These are phyloP conservation scores for Pseudocercospora macadamiae DNA, from an alignment of 2,329 filamentous ascomycete genomes.

Conservation along the genomic window DNA sequence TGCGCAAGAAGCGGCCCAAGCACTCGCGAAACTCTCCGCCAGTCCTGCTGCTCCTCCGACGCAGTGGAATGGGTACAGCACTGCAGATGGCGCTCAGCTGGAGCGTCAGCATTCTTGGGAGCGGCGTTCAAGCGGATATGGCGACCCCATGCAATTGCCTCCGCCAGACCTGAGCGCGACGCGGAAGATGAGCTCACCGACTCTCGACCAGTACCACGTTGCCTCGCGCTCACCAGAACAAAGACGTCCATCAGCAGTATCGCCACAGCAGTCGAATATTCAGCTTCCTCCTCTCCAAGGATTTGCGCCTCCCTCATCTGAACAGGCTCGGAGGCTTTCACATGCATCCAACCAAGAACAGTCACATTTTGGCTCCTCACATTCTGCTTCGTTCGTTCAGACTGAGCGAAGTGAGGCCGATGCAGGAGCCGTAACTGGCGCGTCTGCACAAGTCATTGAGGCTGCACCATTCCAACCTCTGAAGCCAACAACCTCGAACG, in stretches of 20 bases:
- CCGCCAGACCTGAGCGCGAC: slow-evolving; percentile 39
- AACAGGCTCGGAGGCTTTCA: slow-evolving; percentile 30
- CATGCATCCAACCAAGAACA: slow-evolving; percentile 16
- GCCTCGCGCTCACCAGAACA: slow-evolving; percentile 50
- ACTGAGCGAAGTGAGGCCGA: background rate
- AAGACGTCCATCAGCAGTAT: slow-evolving; percentile 40
- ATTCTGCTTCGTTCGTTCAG: slow-evolving; percentile 2
- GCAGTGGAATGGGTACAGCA: slow-evolving; percentile 29
- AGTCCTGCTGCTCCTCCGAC: slow-evolving; percentile 30
- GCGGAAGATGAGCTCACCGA: slow-evolving; percentile 46
- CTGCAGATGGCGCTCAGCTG: slow-evolving; percentile 19
- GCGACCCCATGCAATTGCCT: slow-evolving; percentile 44
- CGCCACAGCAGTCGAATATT: slow-evolving; percentile 38
- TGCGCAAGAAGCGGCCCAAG: slow-evolving; percentile 44
- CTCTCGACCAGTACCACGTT: slow-evolving; percentile 53
- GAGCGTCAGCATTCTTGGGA: slow-evolving; percentile 32
- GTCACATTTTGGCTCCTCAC: slow-evolving; percentile 21
- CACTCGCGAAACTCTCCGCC: slow-evolving; percentile 34
- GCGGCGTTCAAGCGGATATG: slow-evolving; percentile 37
- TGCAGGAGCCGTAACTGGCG: background rate
- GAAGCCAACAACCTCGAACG: slow-evolving; percentile 5
- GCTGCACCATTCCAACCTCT: slow-evolving; percentile 3
- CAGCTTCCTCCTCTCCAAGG: slow-evolving; percentile 48
- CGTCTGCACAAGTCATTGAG: background rate
- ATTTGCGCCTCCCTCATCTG: slow-evolving; percentile 25